Base-by-base conservation (phyloP, 2,329 filamentous ascomycete genomes). In the Colletotrichum sp. region DNA sequence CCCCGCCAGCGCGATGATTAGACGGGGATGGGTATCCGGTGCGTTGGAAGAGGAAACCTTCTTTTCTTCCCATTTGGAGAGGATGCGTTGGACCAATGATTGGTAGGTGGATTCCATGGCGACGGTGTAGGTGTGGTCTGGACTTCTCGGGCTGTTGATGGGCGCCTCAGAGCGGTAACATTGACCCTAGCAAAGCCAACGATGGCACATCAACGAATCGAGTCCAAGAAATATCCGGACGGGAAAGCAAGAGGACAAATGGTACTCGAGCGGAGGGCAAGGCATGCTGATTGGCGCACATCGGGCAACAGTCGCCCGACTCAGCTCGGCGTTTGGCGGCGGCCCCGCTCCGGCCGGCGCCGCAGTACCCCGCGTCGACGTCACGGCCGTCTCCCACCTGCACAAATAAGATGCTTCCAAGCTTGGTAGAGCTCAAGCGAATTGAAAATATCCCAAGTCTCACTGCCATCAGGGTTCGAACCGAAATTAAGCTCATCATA, bases 1-100 rank as follows among this genome's bases (percentile, higher is more conserved):
- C 8, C 83, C 82, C 34, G 82, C 81, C 28, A 84, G 78, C 4
- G 80, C 79, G 65, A 84, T 80, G 7, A 84, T 72, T 18, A 82
- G 72, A 8, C 81, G 80, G 59, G 72, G 57, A 10, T 75, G 34
- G 1, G 21, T 5, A n/a, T 28, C 49, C 7, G 62, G 7, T 15
- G 60, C 28, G 16, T 5, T 16, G 24, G 49, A 28, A 10, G 28
- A 36, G 18, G 49, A 71, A 16, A 5, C 5, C 24, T 75, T 64
- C 49, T 76, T 73, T 15, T 80, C 77, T 6, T 72, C 69, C 80
- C 80, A 82, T 75, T 79, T 77, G 21, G 32, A 55, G 9, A 72
- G 62, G 30, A 80, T 71, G 21, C 79, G 79, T n/a, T 80, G 69
- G 15, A 78, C 77, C 13, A 83, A 72, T 21, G 71, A 70, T 39